Evolutionary conservation across 768 basidiomycete species (phyloP).

Genomic region (Rhodosporidiobolus sp.): DNA sequence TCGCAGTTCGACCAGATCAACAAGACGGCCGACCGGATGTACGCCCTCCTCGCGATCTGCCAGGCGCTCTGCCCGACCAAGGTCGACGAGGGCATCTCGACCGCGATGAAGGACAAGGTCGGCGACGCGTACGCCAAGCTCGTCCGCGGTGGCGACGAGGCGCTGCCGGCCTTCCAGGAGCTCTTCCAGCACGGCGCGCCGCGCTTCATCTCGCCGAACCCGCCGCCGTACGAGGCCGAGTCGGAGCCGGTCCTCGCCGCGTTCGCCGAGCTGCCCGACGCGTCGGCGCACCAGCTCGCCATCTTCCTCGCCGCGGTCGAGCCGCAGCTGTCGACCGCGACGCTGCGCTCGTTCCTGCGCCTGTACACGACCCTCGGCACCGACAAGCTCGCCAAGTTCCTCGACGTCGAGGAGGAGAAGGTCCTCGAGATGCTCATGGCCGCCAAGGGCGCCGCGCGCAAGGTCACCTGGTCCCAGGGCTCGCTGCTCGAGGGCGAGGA

Average conservation of each 20-base stretch:
- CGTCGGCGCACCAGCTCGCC: constrained; percentile 75
- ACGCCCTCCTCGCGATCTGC: constrained; percentile 89
- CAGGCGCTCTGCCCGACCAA: constrained; percentile 81
- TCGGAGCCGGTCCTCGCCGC: constrained; percentile 52
- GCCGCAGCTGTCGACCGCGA: constrained; percentile 72
- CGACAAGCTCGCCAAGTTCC: constrained; percentile 83
- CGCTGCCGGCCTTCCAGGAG: constrained; percentile 77
- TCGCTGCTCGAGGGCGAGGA: constrained; percentile 74
- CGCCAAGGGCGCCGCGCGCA: constrained; percentile 81
- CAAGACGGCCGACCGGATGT: constrained; percentile 97
- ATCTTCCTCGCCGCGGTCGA: constrained; percentile 80
- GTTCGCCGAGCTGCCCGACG: constrained; percentile 59
- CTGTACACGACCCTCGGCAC: constrained; percentile 92
- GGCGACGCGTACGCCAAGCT: constrained; percentile 87
- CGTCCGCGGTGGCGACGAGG: constrained; percentile 67
- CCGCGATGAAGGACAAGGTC: constrained; percentile 72
- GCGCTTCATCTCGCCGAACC: constrained; percentile 91
- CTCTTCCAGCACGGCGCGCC: constrained; percentile 93
- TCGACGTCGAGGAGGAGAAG: constrained; percentile 88
- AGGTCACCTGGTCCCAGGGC: constrained; percentile 59
- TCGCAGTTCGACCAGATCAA: constrained; percentile 98
- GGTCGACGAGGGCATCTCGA: constrained; percentile 76
- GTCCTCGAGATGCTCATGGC: constrained; percentile 96
- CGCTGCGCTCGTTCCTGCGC: constrained; percentile 85
- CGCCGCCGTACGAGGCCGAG: constrained; percentile 75